Evolutionary conservation across 441 rosid species (phyloP), one percentile per base, ranked within the genome.

Genomic region (Biscutella auriculata): DNA sequence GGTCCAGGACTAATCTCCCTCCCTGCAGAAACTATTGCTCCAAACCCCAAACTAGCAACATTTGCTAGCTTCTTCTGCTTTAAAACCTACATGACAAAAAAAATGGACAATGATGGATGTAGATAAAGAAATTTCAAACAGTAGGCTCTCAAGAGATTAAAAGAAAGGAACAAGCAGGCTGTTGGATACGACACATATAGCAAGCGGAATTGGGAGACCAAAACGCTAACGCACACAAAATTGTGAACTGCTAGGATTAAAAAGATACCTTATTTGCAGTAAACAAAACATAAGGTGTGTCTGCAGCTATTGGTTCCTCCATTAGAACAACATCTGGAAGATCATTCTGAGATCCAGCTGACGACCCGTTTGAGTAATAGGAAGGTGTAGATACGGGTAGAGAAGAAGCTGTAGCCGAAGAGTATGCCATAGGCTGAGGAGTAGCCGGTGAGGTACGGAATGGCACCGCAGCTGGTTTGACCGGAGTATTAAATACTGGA

Each of bases 391-490:
- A 84, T 35, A 89, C 78, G 4, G 95, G 95, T 63, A 93, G 70
- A 39, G 92, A 73, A 43, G 87, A 78, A 57, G 81, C 79, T 0
- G 64, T 63, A 40, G 68, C 68, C 0, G 95, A 77, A 43, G 97
- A 81, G 69, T 78, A 82, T 17, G 91, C 96, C 63, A 85, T 72
- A 14, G 96, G 95, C 71, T 85, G 99, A 61, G 93, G 97, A 71
- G 88, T 79, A 65, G 93, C 79, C 25, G 97, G 99, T 8, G 96
- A 85, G 36, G 87, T 82, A 45, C 88, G 86, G 62, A 93, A 85
- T 65, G 95, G 99, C 59, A 87, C 97, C 67, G 95, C 90, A 58
- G 99, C 96, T 37, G 95, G 97, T 45, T 88, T 76, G 44, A 93
- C 88, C n/a, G 99, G 99, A 13, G 97, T 82, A 48, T 71, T 77